Evolutionary conservation across 169 alveolate genomes (phyloP), one percentile per base, ranked within the genome.

Genomic region (Plasmodium blacklocki): DNA sequence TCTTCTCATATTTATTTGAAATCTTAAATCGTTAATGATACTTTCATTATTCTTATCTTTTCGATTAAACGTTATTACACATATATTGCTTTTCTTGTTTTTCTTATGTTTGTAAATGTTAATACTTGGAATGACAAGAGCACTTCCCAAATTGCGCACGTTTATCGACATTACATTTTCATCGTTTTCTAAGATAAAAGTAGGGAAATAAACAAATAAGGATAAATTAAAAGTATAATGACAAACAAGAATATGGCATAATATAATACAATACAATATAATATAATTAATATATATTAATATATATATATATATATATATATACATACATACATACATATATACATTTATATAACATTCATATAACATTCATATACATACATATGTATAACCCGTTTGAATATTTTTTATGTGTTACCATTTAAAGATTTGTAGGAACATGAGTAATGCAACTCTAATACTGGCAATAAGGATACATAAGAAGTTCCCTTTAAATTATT

Each of bases 1-100:
- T 32, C 60, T 78, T 59, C 52, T 78, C 43, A 66, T 43, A 26
- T 78, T 64, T 66, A 78, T 29, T 78, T 78, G 80, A 78, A 78
- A 59, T 47, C 89, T 49, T 15, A 66, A 19, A 47, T 78, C 80
- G 39, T 78, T 78, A 50, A 78, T 8, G 9, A 78, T 78, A 1
- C 72, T 78, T 58, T 78, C 89, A 19, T 67, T 78, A 18, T 15
- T 71, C 45, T 78, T 78, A 12, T 78, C 76, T 18, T 66, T 78
- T 6, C 58, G 11, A 60, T 56, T 64, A 19, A 78, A 78, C 6
- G 21, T 78, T 21, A 78, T 47, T 6, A 78, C 58, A 47, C 89
- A 78, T 1, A 78, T 78, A 23, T 59, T 64, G 45, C 75, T 64
- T 47, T 67, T 49, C 54, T 29, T 50, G 26, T 67, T 78, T 47